These are phyloP conservation scores for Ormosia emarginata DNA, from an alignment of 306 rosid genomes.

Conservation along the genomic window DNA sequence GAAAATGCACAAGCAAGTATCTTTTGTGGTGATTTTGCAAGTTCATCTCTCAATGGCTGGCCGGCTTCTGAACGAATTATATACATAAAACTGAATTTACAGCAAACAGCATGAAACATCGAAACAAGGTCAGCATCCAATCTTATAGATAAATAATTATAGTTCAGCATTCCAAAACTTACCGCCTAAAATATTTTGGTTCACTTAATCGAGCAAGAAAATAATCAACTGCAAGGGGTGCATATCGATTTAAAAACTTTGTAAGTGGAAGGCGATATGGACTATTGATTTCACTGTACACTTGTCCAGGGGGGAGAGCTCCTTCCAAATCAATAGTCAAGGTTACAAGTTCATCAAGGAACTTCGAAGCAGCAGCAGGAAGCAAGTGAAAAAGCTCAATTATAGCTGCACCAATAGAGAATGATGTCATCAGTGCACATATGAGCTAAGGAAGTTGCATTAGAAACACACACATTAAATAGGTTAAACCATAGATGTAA, in stretches of 20 bases:
- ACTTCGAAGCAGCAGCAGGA: slow-evolving; percentile 93
- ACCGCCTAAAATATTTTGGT: slow-evolving; percentile 96
- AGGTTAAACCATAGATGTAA: slow-evolving; percentile 25
- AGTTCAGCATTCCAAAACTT: slow-evolving; percentile 28
- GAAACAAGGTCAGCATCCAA: slow-evolving; percentile 22
- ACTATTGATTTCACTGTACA: slow-evolving; percentile 92
- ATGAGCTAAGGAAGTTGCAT: slow-evolving; percentile 13
- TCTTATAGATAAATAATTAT: background rate
- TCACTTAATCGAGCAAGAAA: slow-evolving; percentile 89
- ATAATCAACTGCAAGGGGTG: slow-evolving; percentile 82
- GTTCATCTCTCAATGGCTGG: slow-evolving; percentile 93
- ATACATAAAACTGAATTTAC: slow-evolving; percentile 73
- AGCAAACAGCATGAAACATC: background rate
- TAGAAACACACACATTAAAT: slow-evolving; percentile 17
- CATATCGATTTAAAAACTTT: slow-evolving; percentile 90
- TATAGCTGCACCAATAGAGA: slow-evolving; percentile 69
- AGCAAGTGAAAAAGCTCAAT: slow-evolving; percentile 98
- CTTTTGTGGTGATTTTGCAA: slow-evolving; percentile 93
- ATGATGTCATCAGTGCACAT: slow-evolving; percentile 15
- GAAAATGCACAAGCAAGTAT: slow-evolving; percentile 87
- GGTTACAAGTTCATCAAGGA: slow-evolving; percentile 95
- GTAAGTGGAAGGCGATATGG: slow-evolving; percentile 94
- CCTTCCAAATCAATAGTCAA: slow-evolving; percentile 98
- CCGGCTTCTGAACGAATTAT: slow-evolving; percentile 93
- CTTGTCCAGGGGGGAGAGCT: slow-evolving; percentile 96